These are phyloP conservation scores for Dimargaris xerosporica DNA, from an alignment of 192 early-diverging fungal genomes.

Conservation along the genomic window DNA sequence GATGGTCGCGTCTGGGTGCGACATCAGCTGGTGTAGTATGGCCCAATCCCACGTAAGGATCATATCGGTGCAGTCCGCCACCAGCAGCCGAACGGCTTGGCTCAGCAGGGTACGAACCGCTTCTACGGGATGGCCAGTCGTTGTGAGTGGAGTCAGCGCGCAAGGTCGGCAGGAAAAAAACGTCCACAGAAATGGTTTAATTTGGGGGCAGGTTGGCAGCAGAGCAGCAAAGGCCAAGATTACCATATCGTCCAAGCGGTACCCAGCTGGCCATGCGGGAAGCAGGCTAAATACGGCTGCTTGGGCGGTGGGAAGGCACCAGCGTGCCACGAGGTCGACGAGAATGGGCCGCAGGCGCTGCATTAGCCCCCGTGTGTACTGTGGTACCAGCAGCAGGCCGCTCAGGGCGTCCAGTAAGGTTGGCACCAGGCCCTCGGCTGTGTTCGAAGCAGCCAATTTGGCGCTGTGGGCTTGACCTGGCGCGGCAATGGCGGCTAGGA, in stretches of 20 bases:
- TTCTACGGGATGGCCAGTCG: too few relatives aligned
- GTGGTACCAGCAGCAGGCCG: not conserved
- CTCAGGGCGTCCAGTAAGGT: slow-evolving; percentile 5
- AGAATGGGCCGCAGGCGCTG: slow-evolving; percentile 55
- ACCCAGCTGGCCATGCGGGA: slow-evolving; percentile 6
- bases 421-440: not conserved
- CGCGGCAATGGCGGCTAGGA: too few relatives aligned
- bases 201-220: not conserved
- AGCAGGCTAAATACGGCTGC: slow-evolving; percentile 6
- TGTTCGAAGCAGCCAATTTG: too few relatives aligned
- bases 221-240: slow-evolving; percentile 5
- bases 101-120: not conserved
- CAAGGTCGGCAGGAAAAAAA: slow-evolving; percentile 9
- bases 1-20: not conserved
- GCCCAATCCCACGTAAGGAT: not conserved
- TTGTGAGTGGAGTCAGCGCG: not conserved
- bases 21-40: not conserved
- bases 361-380: slow-evolving; percentile 15
- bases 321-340: slow-evolving; percentile 67
- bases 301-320: slow-evolving; percentile 35
- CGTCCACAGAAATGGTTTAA: not conserved
- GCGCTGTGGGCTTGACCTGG: too few relatives aligned
- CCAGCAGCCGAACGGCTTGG: slow-evolving; percentile 1
- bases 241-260: slow-evolving; percentile 14
- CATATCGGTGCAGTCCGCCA: not conserved